Evolutionary conservation across 805 yeast genomes (phyloP).

Genomic region (Saccharomycopsis babjevae): DNA sequence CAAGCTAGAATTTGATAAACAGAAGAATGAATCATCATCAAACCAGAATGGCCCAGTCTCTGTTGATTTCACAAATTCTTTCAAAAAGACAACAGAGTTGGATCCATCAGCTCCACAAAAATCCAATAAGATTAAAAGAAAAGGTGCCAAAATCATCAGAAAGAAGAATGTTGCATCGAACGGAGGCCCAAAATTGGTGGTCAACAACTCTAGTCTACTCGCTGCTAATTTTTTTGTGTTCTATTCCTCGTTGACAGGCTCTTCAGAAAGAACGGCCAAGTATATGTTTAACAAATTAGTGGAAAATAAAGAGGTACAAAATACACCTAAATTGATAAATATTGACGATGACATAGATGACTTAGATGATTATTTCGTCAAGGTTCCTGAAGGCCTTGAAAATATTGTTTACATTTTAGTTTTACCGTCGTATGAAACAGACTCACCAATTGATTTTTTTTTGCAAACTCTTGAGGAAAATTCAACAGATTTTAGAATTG

Average conservation of each 20-base stretch:
- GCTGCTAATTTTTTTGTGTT: slow-evolving; percentile 51
- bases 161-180: slow-evolving; percentile 11
- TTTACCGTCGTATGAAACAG: slow-evolving; percentile 85
- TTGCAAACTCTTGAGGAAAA: slow-evolving; percentile 74
- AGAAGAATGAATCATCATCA: slow-evolving; percentile 7
- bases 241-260: slow-evolving; percentile 80
- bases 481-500: slow-evolving; percentile 74
- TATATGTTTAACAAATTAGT: slow-evolving; percentile 33
- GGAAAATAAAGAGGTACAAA: slow-evolving; percentile 22
- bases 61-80: slow-evolving; percentile 33
- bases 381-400: slow-evolving; percentile 37
- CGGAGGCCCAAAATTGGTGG: slow-evolving; percentile 10
- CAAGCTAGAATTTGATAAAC: slow-evolving; percentile 12
- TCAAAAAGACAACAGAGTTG: slow-evolving; percentile 19
- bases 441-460: slow-evolving; percentile 84
- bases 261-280: slow-evolving; percentile 62
- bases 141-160: slow-evolving; percentile 9
- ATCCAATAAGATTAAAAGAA: neutral
- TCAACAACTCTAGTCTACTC: slow-evolving; percentile 4
- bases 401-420: slow-evolving; percentile 59
- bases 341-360: slow-evolving; percentile 77
- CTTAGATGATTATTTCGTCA: slow-evolving; percentile 70
- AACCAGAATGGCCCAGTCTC: slow-evolving; percentile 20
- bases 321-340: slow-evolving; percentile 47
- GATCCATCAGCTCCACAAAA: neutral